phyloP scores from a whole-genome alignment of 768 basidiomycete species.

The Cystobasidium tubakii region DNA sequence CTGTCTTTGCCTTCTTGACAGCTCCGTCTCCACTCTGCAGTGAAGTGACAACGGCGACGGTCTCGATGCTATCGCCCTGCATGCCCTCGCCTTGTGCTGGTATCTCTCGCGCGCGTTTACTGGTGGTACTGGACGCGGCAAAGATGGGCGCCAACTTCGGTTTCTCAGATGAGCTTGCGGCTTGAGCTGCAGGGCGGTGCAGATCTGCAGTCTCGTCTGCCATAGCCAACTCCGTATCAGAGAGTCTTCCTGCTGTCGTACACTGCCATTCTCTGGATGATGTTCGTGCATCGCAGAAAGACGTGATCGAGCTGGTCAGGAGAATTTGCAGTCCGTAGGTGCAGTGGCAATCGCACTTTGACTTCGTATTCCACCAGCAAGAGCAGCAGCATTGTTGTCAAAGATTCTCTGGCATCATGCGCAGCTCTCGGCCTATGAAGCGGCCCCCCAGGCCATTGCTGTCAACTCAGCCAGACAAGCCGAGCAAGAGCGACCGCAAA shows the following conservation, averaged over 20 bases:
- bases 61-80: not conserved
- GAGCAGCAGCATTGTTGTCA: not conserved
- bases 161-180: not conserved
- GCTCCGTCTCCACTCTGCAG: not conserved
- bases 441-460: slow-evolving; percentile 10
- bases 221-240: not conserved
- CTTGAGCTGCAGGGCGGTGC: not conserved
- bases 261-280: not conserved
- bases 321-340: slow-evolving; percentile 5
- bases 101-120: slow-evolving; percentile 11
- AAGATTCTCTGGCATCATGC: not conserved
- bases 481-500: slow-evolving; percentile 21
- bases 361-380: not conserved
- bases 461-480: not conserved
- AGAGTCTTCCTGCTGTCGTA: not conserved
- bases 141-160: slow-evolving; percentile 24
- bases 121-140: not conserved
- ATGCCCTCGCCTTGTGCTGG: not conserved
- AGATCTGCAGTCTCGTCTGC: not conserved
- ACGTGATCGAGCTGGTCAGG: not conserved
- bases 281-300: not conserved
- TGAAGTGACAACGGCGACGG: not conserved
- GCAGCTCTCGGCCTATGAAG: slow-evolving; percentile 28
- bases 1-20: not conserved
- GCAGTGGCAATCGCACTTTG: not conserved